Evolutionary conservation across 202 grass and related monocot species (phyloP), one percentile per base, ranked within the genome.

Genomic region (Eragrostis tef): DNA sequence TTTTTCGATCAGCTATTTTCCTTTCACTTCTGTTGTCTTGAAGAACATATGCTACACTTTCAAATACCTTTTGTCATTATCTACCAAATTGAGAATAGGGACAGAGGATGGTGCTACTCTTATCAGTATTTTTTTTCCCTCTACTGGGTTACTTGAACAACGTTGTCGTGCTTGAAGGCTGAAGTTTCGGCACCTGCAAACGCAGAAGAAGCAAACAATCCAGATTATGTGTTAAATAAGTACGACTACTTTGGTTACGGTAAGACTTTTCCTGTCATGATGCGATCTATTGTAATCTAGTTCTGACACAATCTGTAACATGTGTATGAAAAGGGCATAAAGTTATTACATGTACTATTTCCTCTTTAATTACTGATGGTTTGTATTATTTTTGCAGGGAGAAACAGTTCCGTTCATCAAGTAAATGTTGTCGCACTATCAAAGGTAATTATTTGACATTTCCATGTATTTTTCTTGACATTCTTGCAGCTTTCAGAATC

Each of bases 181-280:
- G 96, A 99, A 79, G 93, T 99, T 79, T 99, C 96, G 74, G 74
- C 88, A 61, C 85, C 90, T 51, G 56, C 62, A 47, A 86, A 89
- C 24, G 61, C 47, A 36, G 92, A 95, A 69, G 90, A 99, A 93
- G 77, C 64, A 49, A 89, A 96, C 29, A 85, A 57, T 71, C 82
- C 89, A 74, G 92, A 94, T 62, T 81, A 89, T 83, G 51, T 90
- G 29, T 79, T 99, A 78, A 91, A 91, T 75, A 92, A 95, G 41
- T 90, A 93, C 29, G 96, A 93, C 56, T 99, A 99, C 79, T 99
- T 99, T 89, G 93, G 93, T 85, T 87, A 95, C 25, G 96, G 96
- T 99, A 90, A 59, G 63, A 84, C n/a, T 48, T 85, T n/a, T 78
- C 14, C 22, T 19, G 59, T 22, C 15, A 56, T 75, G 27, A 36